Base-by-base conservation (phyloP, 257 asterid species). In the Salvia rosmarinus region DNA sequence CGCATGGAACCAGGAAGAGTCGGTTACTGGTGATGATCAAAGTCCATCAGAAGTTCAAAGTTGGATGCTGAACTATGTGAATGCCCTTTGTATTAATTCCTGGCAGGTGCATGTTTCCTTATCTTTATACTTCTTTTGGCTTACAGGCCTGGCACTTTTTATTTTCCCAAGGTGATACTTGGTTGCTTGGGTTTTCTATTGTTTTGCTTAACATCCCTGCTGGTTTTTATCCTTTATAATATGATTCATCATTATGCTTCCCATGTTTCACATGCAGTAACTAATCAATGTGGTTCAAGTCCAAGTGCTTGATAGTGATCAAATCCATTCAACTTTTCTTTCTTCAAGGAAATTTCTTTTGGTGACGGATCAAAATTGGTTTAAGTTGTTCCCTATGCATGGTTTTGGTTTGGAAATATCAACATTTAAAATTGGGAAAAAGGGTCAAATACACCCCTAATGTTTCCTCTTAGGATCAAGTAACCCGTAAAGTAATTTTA, bases 11-110 rank as follows among this genome's bases (percentile, higher is more conserved):
- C 76, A 74, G 58, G 82, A 81, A 20, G 78, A 40, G 19, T 42
- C 82, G 17, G 75, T 76, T 30, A 16, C 71, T 14, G 67, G 61
- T 68, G 72, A 75, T 68, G 85, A 64, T 70, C 79, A 74, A 70
- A 74, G 68, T 76, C 77, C 68, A 49, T 80, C 83, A 35, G 79
- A 51, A 72, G 82, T 75, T 70, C 87, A 85, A 44, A 81, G 64
- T 61, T 89, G 95, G 96, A 83, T 89, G 85, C 83, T 79, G 82
- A 74, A 82, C 73, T 94, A 89, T 79, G 89, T 64, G 68, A 94
- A 89, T 79, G 90, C 75, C 30, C 97, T 94, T 60, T 94, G 99
- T 85, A 84, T 94, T 74, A 94, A 94, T 83, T 85, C 98, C 73
- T 94, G 99, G 99, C 99, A 94, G 97, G 98, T 88, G 72, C 80